Evolutionary conservation across 371 early-diverging fungal species (phyloP).

Genomic region (Apophysomyces elegans): DNA sequence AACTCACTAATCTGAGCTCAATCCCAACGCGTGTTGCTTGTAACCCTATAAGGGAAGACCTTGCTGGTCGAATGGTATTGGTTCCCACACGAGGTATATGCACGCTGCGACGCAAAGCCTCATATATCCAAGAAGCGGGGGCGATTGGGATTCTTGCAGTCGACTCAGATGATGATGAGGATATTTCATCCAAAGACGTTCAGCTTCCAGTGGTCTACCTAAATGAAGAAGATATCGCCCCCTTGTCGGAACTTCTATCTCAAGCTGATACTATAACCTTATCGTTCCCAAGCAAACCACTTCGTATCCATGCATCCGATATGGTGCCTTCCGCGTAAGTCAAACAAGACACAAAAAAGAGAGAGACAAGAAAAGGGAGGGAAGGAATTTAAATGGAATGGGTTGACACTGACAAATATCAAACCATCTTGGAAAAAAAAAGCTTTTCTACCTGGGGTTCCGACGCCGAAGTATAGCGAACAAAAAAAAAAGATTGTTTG

Average conservation of each 20-base stretch:
- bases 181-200: background rate
- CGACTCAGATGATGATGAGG: background rate
- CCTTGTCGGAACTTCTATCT: background rate
- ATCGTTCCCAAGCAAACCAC: background rate
- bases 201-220: conserved; percentile 20
- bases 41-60: conserved; percentile 19
- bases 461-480: conserved; percentile 22
- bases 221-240: conserved; percentile 2
- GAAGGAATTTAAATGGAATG: background rate
- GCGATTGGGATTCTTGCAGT: conserved; percentile 15
- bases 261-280: background rate
- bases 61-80: conserved; percentile 21
- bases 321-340: conserved; percentile 14
- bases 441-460: conserved; percentile 25
- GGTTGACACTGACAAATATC: background rate
- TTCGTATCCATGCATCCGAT: background rate
- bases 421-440: no score
- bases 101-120: conserved; percentile 20
- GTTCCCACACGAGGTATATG: conserved; percentile 21
- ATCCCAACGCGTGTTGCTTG: conserved; percentile 9
- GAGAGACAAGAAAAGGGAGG: no score
- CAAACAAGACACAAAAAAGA: background rate
- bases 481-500: background rate
- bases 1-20: background rate
- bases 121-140: conserved; percentile 21